Conservation (phyloP, 2,329 filamentous ascomycete genomes). For the Diaporthe australafricana region DNA sequence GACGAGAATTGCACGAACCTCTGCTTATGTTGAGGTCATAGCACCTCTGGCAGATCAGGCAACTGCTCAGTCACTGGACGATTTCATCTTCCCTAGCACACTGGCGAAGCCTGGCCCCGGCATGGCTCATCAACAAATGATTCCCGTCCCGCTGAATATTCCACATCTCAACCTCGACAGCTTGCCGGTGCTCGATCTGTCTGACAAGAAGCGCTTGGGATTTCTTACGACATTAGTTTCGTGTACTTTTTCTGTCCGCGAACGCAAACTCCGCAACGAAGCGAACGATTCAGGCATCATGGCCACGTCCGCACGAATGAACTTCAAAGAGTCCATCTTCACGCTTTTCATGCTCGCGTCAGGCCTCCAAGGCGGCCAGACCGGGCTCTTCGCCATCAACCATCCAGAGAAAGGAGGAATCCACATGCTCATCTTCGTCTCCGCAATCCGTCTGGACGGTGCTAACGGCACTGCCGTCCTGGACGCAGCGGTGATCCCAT, state of each 20-base stretch:
- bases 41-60: conserved; percentile 48
- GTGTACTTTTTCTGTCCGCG: conserved; percentile 55
- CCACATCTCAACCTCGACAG: conserved; percentile 57
- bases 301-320: conserved; percentile 49
- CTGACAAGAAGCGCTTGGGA: conserved; percentile 46
- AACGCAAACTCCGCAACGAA: conserved; percentile 51
- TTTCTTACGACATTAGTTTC: conserved; percentile 55
- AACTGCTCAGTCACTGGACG: conserved; percentile 40
- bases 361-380: conserved; percentile 58
- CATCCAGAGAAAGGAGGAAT: conserved; percentile 51
- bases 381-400: conserved; percentile 56
- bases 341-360: conserved; percentile 59
- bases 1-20: conserved; percentile 56
- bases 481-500: conserved; percentile 60
- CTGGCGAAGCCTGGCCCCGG: conserved; percentile 41
- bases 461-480: conserved; percentile 55
- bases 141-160: conserved; percentile 53
- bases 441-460: conserved; percentile 57
- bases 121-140: background rate
- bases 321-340: conserved; percentile 62
- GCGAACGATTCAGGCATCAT: conserved; percentile 41
- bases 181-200: conserved; percentile 56
- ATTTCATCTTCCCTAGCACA: conserved; percentile 52
- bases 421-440: conserved; percentile 56
- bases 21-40: conserved; percentile 58